phyloP scores from a whole-genome alignment of 768 basidiomycete genomes.

The Suillus brevipes region DNA sequence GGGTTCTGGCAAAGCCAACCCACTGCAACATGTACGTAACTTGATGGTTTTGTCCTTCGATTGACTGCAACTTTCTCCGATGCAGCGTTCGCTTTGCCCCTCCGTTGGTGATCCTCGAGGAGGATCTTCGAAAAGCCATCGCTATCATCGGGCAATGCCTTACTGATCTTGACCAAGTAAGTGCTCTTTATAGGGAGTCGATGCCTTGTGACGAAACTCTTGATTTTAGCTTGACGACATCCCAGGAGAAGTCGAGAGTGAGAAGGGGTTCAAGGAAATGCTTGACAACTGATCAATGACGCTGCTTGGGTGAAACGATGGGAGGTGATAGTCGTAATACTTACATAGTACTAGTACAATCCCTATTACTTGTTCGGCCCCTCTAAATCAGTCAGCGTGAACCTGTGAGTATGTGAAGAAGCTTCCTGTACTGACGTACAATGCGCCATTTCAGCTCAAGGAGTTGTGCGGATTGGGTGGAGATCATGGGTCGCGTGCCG shows the following conservation, averaged over 20 bases:
- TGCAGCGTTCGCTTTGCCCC: conserved; percentile 93
- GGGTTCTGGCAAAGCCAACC: conserved; percentile 94
- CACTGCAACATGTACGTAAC: conserved; percentile 85
- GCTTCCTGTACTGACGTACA: not conserved
- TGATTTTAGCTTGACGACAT: conserved; percentile 52
- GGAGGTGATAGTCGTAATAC: not conserved
- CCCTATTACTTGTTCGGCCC: not conserved
- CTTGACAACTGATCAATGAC: conserved; percentile 22
- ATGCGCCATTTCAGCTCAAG: not conserved
- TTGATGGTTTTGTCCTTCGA: not conserved
- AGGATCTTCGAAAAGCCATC: conserved; percentile 75
- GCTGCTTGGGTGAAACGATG: no score
- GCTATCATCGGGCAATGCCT: conserved; percentile 75
- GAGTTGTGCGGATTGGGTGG: not conserved
- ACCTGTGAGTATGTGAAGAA: not conserved
- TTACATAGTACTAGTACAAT: not conserved
- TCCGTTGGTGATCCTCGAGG: conserved; percentile 91
- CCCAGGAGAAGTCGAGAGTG: conserved; percentile 63
- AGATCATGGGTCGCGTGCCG: no score
- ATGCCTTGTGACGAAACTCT: not conserved
- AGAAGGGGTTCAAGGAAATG: conserved; percentile 53
- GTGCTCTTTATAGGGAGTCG: conserved; percentile 16
- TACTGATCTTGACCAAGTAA: conserved; percentile 75
- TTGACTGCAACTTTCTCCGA: not conserved
- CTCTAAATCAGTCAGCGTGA: not conserved